Conservation (phyloP, 306 rosid species). For the Cicer pinnatifidum region DNA sequence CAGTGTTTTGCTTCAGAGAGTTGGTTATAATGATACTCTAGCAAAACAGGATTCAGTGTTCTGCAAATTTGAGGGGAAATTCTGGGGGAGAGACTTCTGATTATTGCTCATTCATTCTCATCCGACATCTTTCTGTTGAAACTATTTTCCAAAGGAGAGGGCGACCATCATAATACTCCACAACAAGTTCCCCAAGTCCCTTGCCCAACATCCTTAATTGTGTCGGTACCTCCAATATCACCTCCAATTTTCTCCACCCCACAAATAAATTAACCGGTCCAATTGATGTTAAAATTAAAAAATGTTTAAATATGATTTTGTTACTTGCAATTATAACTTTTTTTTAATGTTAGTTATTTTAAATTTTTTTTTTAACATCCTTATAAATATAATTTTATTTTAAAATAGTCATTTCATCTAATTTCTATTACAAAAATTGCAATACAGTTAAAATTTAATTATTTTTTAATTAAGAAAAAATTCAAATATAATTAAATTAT, state of each 20-base stretch:
- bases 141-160: conserved; percentile 8
- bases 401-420: too few relatives aligned
- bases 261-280: background rate
- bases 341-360: too few relatives aligned
- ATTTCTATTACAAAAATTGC: too few relatives aligned
- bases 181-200: background rate
- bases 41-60: conserved; percentile 29
- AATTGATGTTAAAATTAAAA: conserved; percentile 20
- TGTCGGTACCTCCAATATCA: background rate
- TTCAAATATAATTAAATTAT: too few relatives aligned
- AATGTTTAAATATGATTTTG: too few relatives aligned
- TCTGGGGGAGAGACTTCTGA: background rate
- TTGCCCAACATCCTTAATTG: background rate
- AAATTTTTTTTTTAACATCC: too few relatives aligned
- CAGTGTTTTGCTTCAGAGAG: background rate
- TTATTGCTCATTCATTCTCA: background rate
- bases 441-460: too few relatives aligned
- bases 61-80: background rate
- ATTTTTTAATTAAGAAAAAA: too few relatives aligned
- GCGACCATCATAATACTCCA: background rate
- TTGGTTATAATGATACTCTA: conserved; percentile 18
- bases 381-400: too few relatives aligned
- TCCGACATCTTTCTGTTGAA: background rate
- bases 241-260: conserved; percentile 9
- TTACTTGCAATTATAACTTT: too few relatives aligned